phyloP scores from a whole-genome alignment of 2,329 filamentous ascomycete genomes.

The Fusarium longipes region DNA sequence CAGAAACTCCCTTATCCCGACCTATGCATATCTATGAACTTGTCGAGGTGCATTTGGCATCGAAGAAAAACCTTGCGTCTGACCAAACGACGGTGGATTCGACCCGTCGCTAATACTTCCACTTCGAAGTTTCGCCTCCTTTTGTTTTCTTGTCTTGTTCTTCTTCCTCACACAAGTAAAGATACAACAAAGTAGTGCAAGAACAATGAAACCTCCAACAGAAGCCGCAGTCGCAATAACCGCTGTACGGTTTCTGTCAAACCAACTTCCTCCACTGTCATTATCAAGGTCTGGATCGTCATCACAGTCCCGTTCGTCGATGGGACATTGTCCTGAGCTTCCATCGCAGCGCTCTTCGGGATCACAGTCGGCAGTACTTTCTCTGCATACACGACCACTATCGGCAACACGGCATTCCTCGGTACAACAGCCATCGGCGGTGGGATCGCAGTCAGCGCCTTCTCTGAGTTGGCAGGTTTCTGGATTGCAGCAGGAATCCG shows the following conservation, averaged over 20 bases:
- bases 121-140: neutral
- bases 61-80: neutral
- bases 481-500: conserved; percentile 24
- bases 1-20: neutral
- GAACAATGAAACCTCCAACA: conserved; percentile 15
- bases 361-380: conserved; percentile 16
- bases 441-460: conserved; percentile 23
- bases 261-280: conserved; percentile 3
- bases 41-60: conserved; percentile 5
- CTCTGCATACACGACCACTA: conserved; percentile 10
- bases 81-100: neutral
- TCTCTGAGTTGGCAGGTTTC: conserved; percentile 18
- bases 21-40: conserved; percentile 28
- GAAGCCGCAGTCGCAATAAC: conserved; percentile 27
- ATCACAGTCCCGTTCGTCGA: conserved; percentile 17
- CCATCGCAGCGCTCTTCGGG: conserved; percentile 27
- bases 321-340: conserved; percentile 12
- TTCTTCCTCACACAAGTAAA: conserved; percentile 11
- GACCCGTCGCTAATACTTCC: conserved; percentile 9
- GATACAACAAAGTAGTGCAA: neutral
- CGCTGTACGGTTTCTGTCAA: conserved; percentile 30
- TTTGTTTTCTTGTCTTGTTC: neutral
- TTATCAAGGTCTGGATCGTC: neutral
- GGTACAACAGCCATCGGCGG: conserved; percentile 19
- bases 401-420: conserved; percentile 16